These are phyloP conservation scores for Chaetomium strumarium DNA, from an alignment of 2,329 filamentous ascomycete species.

Conservation along the genomic window DNA sequence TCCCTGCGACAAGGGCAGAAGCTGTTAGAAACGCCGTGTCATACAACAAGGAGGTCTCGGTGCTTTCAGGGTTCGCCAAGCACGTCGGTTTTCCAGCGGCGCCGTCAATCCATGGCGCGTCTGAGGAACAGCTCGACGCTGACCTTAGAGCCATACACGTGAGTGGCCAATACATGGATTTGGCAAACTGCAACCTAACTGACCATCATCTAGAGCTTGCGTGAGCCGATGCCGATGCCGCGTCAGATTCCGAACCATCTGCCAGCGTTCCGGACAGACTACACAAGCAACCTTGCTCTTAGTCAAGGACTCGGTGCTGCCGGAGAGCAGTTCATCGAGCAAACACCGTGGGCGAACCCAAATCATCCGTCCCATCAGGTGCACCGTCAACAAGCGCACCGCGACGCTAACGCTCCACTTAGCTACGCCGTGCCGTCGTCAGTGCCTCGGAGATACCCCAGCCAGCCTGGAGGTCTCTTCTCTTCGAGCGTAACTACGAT, in stretches of 20 bases:
- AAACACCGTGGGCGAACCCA: constrained; percentile 89
- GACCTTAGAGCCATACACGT: constrained; percentile 89
- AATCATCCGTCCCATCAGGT: constrained; percentile 66
- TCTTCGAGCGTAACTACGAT: constrained; percentile 30
- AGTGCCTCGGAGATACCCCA: constrained; percentile 33
- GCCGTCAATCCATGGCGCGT: constrained; percentile 72
- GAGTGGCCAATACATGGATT: constrained; percentile 32
- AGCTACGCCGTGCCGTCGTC: constrained; percentile 31
- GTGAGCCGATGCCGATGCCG: constrained; percentile 18
- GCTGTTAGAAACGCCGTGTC: constrained; percentile 80
- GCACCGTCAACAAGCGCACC: constrained; percentile 37
- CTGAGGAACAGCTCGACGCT: constrained; percentile 68
- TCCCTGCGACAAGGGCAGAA: constrained; percentile 68
- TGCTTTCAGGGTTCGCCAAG: constrained; percentile 85
- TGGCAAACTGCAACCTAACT: constrained; percentile 11
- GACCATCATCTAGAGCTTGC: constrained; percentile 30
- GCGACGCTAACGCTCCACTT: constrained; percentile 28
- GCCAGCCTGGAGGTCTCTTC: constrained; percentile 32
- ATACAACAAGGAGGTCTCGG: constrained; percentile 92
- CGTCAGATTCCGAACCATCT: constrained; percentile 13
- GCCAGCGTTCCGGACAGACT: constrained; percentile 18
- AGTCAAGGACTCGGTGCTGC: constrained; percentile 54
- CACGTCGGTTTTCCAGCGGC: constrained; percentile 94
- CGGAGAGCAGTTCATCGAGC: constrained; percentile 80
- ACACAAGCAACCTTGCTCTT: constrained; percentile 35